These are phyloP conservation scores for Senna tora DNA, from an alignment of 306 rosid species.

Conservation along the genomic window DNA sequence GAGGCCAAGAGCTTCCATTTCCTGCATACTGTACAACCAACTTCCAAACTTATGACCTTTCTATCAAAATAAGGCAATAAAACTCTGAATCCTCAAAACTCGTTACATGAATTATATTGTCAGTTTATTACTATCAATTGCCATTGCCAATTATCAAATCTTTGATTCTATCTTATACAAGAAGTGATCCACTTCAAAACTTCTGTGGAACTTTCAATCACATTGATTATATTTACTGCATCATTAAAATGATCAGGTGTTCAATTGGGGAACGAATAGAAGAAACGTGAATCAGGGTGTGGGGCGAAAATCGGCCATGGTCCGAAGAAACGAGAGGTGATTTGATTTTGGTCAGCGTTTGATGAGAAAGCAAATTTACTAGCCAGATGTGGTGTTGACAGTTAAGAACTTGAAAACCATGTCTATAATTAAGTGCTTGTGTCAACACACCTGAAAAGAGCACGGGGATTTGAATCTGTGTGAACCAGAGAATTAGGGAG, in stretches of 20 bases:
- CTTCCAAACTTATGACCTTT: conserved; percentile 17
- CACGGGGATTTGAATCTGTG: conserved; percentile 1
- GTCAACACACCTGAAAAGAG: neutral
- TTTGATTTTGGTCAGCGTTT: neutral
- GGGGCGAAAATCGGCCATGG: conserved; percentile 1
- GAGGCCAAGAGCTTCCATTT: conserved; percentile 72
- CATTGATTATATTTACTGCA: no score
- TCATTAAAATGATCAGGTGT: neutral
- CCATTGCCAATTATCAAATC: conserved; percentile 17
- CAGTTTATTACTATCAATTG: neutral
- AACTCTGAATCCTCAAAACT: conserved; percentile 11
- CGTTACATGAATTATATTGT: neutral
- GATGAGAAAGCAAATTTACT: neutral
- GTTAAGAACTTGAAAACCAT: conserved; percentile 14
- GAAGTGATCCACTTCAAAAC: neutral
- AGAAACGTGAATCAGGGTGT: neutral
- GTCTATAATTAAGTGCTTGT: neutral
- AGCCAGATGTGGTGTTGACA: neutral
- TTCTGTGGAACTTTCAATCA: no score
- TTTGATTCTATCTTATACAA: neutral
- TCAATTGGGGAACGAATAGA: neutral
- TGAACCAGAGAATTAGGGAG: neutral
- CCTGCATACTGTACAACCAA: conserved; percentile 57
- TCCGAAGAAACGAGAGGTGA: neutral
- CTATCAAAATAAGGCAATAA: neutral